Conservation (phyloP, 2,329 filamentous ascomycete genomes). For the Aspergillus ochraceus region DNA sequence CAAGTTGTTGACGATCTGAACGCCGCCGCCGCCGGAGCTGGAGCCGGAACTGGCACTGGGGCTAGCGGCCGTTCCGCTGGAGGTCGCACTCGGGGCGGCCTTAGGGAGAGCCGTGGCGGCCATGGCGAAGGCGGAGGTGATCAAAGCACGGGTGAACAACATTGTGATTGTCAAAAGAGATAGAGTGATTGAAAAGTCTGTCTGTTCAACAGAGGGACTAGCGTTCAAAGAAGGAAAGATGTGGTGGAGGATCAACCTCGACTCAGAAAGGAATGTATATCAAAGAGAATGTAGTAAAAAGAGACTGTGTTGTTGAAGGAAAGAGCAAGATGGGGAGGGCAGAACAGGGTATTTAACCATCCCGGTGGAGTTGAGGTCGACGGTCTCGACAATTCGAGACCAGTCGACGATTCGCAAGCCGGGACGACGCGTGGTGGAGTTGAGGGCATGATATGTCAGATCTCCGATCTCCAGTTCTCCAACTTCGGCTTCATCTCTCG, state of each 20-base stretch:
- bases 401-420: neutral
- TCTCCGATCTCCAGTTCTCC: neutral
- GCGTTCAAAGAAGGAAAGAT: neutral
- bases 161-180: neutral
- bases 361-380: neutral
- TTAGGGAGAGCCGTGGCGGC: slow-evolving; percentile 10
- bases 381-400: neutral
- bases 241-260: neutral
- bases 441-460: neutral
- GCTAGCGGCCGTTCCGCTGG: slow-evolving; percentile 2
- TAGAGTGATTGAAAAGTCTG: neutral
- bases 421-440: neutral
- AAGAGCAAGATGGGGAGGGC: neutral
- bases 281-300: neutral
- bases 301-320: neutral
- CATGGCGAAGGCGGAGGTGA: slow-evolving; percentile 9
- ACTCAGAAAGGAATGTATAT: neutral
- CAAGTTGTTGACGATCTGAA: slow-evolving; percentile 30
- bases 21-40: slow-evolving; percentile 16
- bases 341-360: neutral
- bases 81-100: neutral
- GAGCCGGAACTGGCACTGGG: slow-evolving; percentile 1
- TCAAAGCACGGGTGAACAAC: slow-evolving; percentile 14
- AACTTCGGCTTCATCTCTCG: neutral
- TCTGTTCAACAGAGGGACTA: neutral